Base-by-base conservation (phyloP, 2,329 filamentous ascomycete species). In the Apiospora marii region DNA sequence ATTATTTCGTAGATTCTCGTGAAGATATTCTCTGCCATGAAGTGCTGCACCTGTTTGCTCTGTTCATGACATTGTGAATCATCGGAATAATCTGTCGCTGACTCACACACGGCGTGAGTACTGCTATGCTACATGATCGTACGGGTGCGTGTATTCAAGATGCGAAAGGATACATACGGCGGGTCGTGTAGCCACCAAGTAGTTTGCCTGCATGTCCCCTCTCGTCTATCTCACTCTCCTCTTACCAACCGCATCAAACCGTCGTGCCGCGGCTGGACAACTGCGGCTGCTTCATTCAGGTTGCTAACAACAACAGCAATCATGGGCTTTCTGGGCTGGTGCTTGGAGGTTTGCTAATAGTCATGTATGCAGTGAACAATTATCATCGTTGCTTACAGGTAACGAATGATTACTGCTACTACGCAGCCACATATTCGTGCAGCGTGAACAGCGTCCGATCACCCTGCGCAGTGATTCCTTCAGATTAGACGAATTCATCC, bases 41-140 rank as follows among this genome's bases (percentile, higher is more conserved):
- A 51, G 14, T 27, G 49, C 49, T n/a, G 49, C 49, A 27, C 49
- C 49, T 51, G 49, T 51, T 51, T 51, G 49, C 49, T 27, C 49
- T 4, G 49, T 27, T n/a, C 49, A 51, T 27, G 27, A 51, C 14
- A 51, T 13, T 24, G n/a, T 51, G 49, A 51, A 51, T 22, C 8
- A 48, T 48, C 46, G 46, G 10, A 13, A 6, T 13, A 10, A 5
- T 4, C 8, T 51, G 22, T 51, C 12, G 12, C 49, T 27, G 10
- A 3, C 49, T 51, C 49, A 13, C 24, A 13, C 10, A 51, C 27
- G 49, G 14, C 24, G 13, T n/a, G 8, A 24, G 49, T 27, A 5
- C 10, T 51, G 13, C n/a, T 51, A 8, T 27, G 10, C 49, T 51
- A 4, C 49, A 51, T 51, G n/a, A 12, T 51, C 1, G 10, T 13